phyloP scores from a whole-genome alignment of 768 basidiomycete species.

The Rhizopogon salebrosus region DNA sequence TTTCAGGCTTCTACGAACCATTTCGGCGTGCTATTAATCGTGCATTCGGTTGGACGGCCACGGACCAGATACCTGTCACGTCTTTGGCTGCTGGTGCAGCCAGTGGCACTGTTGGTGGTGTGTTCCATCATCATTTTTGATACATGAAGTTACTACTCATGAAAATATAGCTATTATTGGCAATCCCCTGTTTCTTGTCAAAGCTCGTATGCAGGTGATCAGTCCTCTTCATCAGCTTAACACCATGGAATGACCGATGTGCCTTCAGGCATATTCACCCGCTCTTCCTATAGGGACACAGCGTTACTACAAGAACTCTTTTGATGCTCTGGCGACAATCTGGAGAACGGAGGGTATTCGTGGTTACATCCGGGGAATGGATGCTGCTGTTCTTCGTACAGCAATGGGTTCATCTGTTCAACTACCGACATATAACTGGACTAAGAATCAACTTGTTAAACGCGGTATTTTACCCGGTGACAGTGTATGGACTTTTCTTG shows the following conservation, averaged over 20 bases:
- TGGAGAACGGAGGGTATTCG: slow-evolving; percentile 69
- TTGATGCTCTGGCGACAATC: slow-evolving; percentile 78
- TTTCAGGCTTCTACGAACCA: slow-evolving; percentile 93
- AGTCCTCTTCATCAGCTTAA: not conserved
- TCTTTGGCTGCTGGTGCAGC: slow-evolving; percentile 83
- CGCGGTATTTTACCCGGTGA: slow-evolving; percentile 67
- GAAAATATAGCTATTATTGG: slow-evolving; percentile 57
- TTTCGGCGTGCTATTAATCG: slow-evolving; percentile 70
- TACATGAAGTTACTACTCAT: not conserved
- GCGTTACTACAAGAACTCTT: slow-evolving; percentile 82
- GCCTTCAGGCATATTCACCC: slow-evolving; percentile 81
- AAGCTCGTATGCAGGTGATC: slow-evolving; percentile 91
- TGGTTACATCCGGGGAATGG: slow-evolving; percentile 86
- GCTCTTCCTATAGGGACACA: slow-evolving; percentile 92
- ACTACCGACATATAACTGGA: slow-evolving; percentile 92
- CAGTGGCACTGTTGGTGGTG: slow-evolving; percentile 90
- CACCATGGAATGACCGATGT: slow-evolving; percentile 1
- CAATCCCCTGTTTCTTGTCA: slow-evolving; percentile 91
- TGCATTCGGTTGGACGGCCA: slow-evolving; percentile 54
- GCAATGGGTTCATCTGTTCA: slow-evolving; percentile 96
- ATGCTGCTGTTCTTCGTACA: slow-evolving; percentile 89
- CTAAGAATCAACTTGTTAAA: slow-evolving; percentile 73
- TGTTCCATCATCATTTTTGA: slow-evolving; percentile 11
- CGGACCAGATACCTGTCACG: slow-evolving; percentile 67
- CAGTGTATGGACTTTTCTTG: slow-evolving; percentile 82